Evolutionary conservation across 768 basidiomycete genomes (phyloP), one percentile per base, ranked within the genome.

Genomic region (Termitomyces sp.): DNA sequence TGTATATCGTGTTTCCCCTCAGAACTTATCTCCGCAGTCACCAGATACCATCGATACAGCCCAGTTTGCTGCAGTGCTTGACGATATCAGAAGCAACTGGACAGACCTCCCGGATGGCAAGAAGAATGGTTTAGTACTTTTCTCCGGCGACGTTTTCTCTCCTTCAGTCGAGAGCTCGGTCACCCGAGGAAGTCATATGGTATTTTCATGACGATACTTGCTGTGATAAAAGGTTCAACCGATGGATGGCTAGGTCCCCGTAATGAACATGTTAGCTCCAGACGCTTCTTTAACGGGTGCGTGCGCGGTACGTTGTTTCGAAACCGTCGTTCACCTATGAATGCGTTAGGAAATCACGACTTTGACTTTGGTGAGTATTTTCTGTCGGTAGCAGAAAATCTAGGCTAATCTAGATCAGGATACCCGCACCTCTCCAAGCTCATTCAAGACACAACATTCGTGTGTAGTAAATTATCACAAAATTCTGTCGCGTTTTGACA

Each of bases 151-250:
- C 68, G 75, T 92, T 11, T 95, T 95, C 68, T 86, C 88, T 23
- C 94, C 93, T 0, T 91, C 88, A 1, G 79, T 91, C 1, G 94
- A 95, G 71, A 90, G 87, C 60, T 86, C 89, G 5, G 86, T 96
- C 35, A 94, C 93, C 5, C 77, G 93, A 67, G 93, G 93, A 46
- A 90, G 87, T 63, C 92, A 94, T 81, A 91, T 94, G 91, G 92
- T 91, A 61, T 32, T 16, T 34, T 23, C 11, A 44, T 21, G 5
- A 1, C 9, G 34, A 41, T 41, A 25, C 8, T 16, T 16, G 25
- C 6, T 43, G 12, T 6, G 11, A 40, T 30, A 47, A 10, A 30
- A 27, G 9, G 42, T 43, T 51, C 17, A 19, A 51, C 3, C 6
- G 4, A 52, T 65, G 43, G 28, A 37, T 37, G 11, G 14, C 10